Base-by-base conservation (phyloP, 2,329 filamentous ascomycete species). In the Teratosphaeria viscida region DNA sequence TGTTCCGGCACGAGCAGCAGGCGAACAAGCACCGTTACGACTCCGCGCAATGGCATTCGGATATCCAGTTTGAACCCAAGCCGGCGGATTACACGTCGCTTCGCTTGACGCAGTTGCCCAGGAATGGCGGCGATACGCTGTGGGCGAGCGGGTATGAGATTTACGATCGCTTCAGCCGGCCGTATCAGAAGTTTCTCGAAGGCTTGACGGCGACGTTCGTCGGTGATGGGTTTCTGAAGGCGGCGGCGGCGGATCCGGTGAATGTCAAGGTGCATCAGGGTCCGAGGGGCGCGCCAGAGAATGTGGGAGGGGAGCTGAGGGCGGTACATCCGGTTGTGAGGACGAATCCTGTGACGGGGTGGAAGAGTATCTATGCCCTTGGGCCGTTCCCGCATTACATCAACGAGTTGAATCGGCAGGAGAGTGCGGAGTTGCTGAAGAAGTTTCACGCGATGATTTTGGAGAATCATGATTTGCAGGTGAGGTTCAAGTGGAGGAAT, bases 401-500 rank as follows among this genome's bases (percentile, higher is more conserved):
- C 43, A 79, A 81, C 55, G 78, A 73, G 35, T 59, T 81, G 19
- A 75, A 71, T 1, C 66, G 70, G 12, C 71, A 74, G 34, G 79
- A 82, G 66, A 76, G 72, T 55, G 68, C 74, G 19, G 67, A 73
- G 16, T 63, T 78, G 14, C 63, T 79, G 54, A 72, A 76, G 57
- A 76, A 73, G 70, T 78, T 81, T 61, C 53, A 54, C 80, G 77
- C 78, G 68, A 73, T 65, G 77, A 77, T 84, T 6, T 72, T 78
- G 2, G 81, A 80, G 1, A 83, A 78, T 6, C 85, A 87, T 52
- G 88, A 91, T 71, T 77, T 87, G 61, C 86, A 90, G 66, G 85
- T 82, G 5, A 79, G 87, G 19, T 84, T 86, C 67, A 79, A 81
- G 64, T 87, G 85, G 85, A 77, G 79, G 52, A 80, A 82, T 60